Percentiles rank a stretch among this genome's conserved stretches.
phyloP scores from a whole-genome alignment of 2,329 filamentous ascomycete species.

The Sporothrix inflata region DNA sequence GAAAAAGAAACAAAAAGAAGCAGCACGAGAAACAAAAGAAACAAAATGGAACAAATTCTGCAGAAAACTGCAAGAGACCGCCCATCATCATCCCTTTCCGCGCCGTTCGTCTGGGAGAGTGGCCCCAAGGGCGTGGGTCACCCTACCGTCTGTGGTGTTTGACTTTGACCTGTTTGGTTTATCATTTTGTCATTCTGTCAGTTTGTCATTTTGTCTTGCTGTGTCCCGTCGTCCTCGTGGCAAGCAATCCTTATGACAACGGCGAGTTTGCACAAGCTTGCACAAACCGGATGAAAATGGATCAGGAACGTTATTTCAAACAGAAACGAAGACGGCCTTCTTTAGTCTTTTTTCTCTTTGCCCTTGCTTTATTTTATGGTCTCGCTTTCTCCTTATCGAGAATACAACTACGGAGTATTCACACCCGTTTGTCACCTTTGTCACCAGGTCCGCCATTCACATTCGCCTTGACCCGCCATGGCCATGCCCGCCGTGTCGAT shows the following conservation, averaged over 20 bases:
- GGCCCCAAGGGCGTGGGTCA: not conserved
- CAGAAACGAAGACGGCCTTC: not conserved
- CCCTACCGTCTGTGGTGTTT: not conserved
- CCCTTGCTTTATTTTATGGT: not conserved
- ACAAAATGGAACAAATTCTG: not conserved
- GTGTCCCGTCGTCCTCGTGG: not conserved
- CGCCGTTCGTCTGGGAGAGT: not conserved
- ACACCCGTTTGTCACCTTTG: not conserved
- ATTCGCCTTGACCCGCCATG: constrained; percentile 1
- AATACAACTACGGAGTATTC: not conserved
- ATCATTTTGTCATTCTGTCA: not conserved
- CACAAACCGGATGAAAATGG: not conserved
- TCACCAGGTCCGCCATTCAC: not conserved
- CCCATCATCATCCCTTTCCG: constrained; percentile 19
- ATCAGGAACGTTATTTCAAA: not conserved
- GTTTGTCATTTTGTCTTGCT: not conserved
- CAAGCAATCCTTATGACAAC: not conserved
- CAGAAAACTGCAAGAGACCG: constrained; percentile 11
- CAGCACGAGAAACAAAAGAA: not conserved
- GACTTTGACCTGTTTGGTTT: not conserved
- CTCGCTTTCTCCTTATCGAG: not conserved
- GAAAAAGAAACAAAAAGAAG: not conserved
- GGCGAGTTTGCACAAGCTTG: not conserved
- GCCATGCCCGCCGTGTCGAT: not conserved
- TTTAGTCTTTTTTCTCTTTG: not conserved